A percentile compares a stretch with the other conserved stretches of the same genome.
Conservation (phyloP, 1,139 yeast genomes). For the Lodderomyces orthopsilosis region DNA sequence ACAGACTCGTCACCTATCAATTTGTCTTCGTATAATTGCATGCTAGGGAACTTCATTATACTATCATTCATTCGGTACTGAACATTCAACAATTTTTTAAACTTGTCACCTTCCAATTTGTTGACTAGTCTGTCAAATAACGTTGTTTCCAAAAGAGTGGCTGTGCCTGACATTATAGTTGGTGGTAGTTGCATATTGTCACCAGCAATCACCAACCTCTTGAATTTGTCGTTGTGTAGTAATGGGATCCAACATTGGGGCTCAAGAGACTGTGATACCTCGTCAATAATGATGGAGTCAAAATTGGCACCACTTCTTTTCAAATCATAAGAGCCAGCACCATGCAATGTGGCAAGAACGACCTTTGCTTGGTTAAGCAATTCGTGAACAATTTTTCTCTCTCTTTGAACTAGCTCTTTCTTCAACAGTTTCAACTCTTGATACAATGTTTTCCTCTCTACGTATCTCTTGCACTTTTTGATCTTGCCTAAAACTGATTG, state of each 20-base stretch:
- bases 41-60: slow-evolving; percentile 80
- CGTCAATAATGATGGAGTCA: slow-evolving; percentile 87
- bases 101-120: slow-evolving; percentile 49
- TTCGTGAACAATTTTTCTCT: slow-evolving; percentile 59
- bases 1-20: slow-evolving; percentile 66
- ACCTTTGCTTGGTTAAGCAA: slow-evolving; percentile 63
- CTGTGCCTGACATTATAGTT: slow-evolving; percentile 46
- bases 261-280: slow-evolving; percentile 90
- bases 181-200: slow-evolving; percentile 90
- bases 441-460: slow-evolving; percentile 67
- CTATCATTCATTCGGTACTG: slow-evolving; percentile 85
- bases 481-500: slow-evolving; percentile 55
- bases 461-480: slow-evolving; percentile 62
- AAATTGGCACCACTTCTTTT: slow-evolving; percentile 45
- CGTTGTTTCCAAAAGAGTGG: slow-evolving; percentile 42
- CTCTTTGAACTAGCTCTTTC: slow-evolving; percentile 67
- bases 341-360: slow-evolving; percentile 81
- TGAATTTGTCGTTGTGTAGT: slow-evolving; percentile 58
- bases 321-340: slow-evolving; percentile 74
- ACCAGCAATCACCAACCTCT: slow-evolving; percentile 71
- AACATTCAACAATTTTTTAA: slow-evolving; percentile 54
- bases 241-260: slow-evolving; percentile 98
- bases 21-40: slow-evolving; percentile 58
- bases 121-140: slow-evolving; percentile 75
- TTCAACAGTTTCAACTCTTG: slow-evolving; percentile 64